phyloP scores from a whole-genome alignment of 257 asterid species.

The Ilex asprella region DNA sequence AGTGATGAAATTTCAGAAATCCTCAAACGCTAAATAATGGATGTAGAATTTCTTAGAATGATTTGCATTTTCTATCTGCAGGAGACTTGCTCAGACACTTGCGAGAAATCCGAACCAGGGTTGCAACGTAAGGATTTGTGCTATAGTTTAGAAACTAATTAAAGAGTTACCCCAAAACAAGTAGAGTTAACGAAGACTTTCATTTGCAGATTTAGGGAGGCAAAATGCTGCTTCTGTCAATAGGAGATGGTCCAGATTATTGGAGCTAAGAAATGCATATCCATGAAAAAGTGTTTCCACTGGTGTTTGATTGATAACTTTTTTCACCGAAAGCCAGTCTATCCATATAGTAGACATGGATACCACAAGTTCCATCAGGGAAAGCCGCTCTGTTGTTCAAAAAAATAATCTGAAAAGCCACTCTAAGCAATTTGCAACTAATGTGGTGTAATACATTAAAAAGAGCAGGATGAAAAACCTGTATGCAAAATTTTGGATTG shows the following conservation, averaged over 20 bases:
- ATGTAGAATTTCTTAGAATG: background rate
- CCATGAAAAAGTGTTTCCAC: background rate
- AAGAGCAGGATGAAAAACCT: too few relatives aligned
- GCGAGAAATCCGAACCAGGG: constrained; percentile 66
- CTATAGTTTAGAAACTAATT: background rate
- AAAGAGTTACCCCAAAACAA: background rate
- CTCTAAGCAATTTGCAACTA: too few relatives aligned
- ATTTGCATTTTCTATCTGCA: constrained; percentile 16
- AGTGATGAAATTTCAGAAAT: background rate
- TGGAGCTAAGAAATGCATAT: constrained; percentile 50
- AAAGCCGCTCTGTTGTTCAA: too few relatives aligned
- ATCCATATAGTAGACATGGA: too few relatives aligned
- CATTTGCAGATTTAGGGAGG: constrained; percentile 54
- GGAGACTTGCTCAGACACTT: constrained; percentile 84
- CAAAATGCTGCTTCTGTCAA: constrained; percentile 57
- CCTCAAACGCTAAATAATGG: background rate
- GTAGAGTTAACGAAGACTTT: background rate
- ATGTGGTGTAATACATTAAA: too few relatives aligned
- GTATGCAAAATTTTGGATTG: too few relatives aligned
- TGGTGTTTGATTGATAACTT: too few relatives aligned
- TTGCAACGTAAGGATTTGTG: constrained; percentile 43
- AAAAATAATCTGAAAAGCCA: too few relatives aligned
- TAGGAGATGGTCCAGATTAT: constrained; percentile 66
- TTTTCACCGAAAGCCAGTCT: too few relatives aligned
- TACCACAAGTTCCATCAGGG: too few relatives aligned